Evolutionary conservation across 2,329 filamentous ascomycete genomes (phyloP).

Genomic region (Pestalotiopsis sp.): DNA sequence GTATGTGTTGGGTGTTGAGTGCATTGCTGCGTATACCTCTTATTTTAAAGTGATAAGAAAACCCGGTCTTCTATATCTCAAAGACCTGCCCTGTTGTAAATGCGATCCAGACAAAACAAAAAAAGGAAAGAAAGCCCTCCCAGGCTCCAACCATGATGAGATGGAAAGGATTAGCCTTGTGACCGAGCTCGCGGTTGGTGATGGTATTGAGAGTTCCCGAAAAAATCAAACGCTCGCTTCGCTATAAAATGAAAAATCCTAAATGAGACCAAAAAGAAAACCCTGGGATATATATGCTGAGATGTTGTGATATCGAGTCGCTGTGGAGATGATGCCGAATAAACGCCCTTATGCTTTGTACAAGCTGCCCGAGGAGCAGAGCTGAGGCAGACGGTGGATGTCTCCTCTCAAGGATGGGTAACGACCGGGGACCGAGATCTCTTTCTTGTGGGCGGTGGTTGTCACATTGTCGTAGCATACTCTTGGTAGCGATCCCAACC

Average conservation of each 20-base stretch:
- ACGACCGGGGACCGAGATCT: conserved; percentile 49
- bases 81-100: conserved; percentile 54
- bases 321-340: conserved; percentile 38
- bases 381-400: conserved; percentile 21
- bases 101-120: conserved; percentile 43
- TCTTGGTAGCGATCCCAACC: conserved; percentile 87
- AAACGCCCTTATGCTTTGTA: conserved; percentile 30
- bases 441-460: conserved; percentile 52
- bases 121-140: conserved; percentile 41
- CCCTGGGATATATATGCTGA: conserved; percentile 25
- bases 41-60: conserved; percentile 44
- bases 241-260: conserved; percentile 34
- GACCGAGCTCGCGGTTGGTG: conserved; percentile 54
- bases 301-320: conserved; percentile 26
- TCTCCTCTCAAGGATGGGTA: conserved; percentile 40
- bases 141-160: conserved; percentile 59
- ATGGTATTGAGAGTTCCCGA: conserved; percentile 31
- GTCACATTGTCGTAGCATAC: conserved; percentile 87
- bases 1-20: conserved; percentile 33
- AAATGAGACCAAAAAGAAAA: conserved; percentile 28
- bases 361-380: background rate
- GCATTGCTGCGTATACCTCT: conserved; percentile 69
- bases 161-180: conserved; percentile 41
- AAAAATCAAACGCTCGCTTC: conserved; percentile 41
- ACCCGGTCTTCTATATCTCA: conserved; percentile 46